phyloP scores from a whole-genome alignment of 1,139 yeast species.

The Diutina scorzettiae region DNA sequence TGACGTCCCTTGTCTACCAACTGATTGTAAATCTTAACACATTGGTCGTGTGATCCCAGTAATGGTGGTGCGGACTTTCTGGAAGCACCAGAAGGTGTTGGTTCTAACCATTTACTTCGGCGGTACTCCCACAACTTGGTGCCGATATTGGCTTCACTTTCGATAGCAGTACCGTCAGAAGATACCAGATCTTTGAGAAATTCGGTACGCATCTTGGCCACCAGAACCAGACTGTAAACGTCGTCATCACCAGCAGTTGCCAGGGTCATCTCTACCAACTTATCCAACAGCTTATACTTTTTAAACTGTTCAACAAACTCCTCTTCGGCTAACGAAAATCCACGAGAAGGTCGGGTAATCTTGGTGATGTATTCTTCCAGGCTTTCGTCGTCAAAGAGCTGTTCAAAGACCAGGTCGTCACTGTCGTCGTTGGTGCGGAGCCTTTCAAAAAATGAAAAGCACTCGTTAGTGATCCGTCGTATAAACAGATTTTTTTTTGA shows the following conservation, averaged over 20 bases:
- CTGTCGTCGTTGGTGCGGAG: conserved; percentile 29
- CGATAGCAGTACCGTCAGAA: neutral
- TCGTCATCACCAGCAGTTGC: neutral
- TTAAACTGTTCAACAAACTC: conserved; percentile 23
- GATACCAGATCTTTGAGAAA: conserved; percentile 1
- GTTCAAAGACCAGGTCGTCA: conserved; percentile 30
- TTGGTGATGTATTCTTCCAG: conserved; percentile 19
- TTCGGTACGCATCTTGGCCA: conserved; percentile 18
- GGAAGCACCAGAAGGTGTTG: conserved; percentile 10
- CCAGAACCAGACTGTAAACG: conserved; percentile 18
- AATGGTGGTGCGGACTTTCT: conserved; percentile 18
- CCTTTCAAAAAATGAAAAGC: conserved; percentile 21
- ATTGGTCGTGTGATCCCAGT: conserved; percentile 34
- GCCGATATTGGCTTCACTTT: conserved; percentile 23
- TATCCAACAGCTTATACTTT: conserved; percentile 24
- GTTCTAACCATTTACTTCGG: conserved; percentile 42
- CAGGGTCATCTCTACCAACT: conserved; percentile 12
- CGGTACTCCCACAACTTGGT: conserved; percentile 48
- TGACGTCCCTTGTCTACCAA: conserved; percentile 47
- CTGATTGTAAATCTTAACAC: conserved; percentile 42
- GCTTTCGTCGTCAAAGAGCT: conserved; percentile 29
- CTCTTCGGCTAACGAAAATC: conserved; percentile 21
- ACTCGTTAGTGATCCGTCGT: conserved; percentile 23
- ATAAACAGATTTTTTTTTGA: conserved; percentile 15
- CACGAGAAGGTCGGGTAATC: conserved; percentile 10